phyloP scores from a whole-genome alignment of 306 rosid genomes.

The Pyrus betulifolia region DNA sequence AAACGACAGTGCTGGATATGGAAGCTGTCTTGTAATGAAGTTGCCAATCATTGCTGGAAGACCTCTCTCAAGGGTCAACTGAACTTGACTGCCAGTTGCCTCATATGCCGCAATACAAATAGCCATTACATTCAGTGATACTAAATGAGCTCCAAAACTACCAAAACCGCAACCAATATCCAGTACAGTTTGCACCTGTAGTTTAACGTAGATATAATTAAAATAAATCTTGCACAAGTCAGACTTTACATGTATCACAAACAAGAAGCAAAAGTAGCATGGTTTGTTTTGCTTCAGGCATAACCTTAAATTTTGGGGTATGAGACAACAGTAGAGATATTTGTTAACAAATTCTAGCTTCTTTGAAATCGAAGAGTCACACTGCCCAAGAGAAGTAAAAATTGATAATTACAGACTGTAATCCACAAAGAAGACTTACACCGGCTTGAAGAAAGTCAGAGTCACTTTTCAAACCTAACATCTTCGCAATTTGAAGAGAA shows the following conservation, averaged over 20 bases:
- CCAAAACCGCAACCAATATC: conserved; percentile 98
- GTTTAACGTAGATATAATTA: conserved; percentile 14
- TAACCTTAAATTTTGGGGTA: background rate
- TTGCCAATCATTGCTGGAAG: conserved; percentile 94
- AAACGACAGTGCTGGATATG: conserved; percentile 85
- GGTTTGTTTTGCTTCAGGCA: background rate
- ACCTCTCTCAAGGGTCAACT: conserved; percentile 96
- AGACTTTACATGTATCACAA: background rate
- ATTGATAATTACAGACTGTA: background rate
- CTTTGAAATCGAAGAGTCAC: conserved; percentile 12
- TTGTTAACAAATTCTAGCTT: conserved; percentile 1
- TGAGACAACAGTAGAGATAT: background rate
- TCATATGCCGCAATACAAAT: conserved; percentile 89
- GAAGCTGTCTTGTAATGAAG: conserved; percentile 74
- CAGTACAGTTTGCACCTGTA: conserved; percentile 70
- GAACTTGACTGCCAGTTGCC: conserved; percentile 99
- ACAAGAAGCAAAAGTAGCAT: background rate
- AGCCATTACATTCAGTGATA: conserved; percentile 74
- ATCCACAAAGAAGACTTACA: conserved; percentile 39
- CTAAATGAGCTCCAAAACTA: conserved; percentile 93
- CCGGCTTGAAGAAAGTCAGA: conserved; percentile 79
- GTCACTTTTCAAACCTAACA: conserved; percentile 87
- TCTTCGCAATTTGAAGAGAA: conserved; percentile 86
- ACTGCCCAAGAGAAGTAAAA: conserved; percentile 12
- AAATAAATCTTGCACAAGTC: background rate